Evolutionary conservation across 768 basidiomycete species (phyloP).

Genomic region (Coprinellus aureogranulatus): DNA sequence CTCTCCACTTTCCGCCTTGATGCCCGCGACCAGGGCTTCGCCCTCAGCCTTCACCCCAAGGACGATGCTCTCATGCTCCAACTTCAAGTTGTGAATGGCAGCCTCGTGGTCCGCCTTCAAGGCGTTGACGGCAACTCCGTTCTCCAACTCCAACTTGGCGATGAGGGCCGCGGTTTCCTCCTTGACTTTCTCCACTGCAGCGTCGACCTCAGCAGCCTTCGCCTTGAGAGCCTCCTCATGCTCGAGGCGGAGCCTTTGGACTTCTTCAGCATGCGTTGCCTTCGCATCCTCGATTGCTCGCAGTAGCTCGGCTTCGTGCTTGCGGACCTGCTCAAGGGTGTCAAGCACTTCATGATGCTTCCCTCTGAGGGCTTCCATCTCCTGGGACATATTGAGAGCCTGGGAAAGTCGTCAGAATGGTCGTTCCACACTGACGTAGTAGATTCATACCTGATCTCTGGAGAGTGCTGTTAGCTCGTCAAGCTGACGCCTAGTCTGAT

Average conservation of each 20-base stretch:
- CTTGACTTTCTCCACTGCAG: constrained; percentile 47
- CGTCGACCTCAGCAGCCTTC: constrained; percentile 43
- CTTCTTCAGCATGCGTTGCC: constrained; percentile 43
- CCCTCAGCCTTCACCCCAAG: constrained; percentile 37
- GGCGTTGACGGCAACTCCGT: constrained; percentile 11
- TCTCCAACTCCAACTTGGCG: neutral
- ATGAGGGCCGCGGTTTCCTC: constrained; percentile 12
- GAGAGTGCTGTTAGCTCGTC: constrained; percentile 80
- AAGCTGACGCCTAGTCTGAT: constrained; percentile 69
- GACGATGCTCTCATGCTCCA: neutral
- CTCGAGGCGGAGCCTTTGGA: constrained; percentile 49
- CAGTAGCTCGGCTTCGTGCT: constrained; percentile 56
- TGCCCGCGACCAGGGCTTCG: constrained; percentile 19
- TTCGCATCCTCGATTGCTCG: constrained; percentile 51
- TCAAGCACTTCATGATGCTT: constrained; percentile 54
- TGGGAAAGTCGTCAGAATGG: constrained; percentile 25
- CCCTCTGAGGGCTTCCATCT: constrained; percentile 70
- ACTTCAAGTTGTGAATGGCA: constrained; percentile 26
- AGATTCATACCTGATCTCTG: constrained; percentile 73
- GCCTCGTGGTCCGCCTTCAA: constrained; percentile 10
- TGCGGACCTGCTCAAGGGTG: constrained; percentile 53
- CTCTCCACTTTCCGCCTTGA: constrained; percentile 26
- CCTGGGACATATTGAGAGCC: constrained; percentile 85
- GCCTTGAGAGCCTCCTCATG: constrained; percentile 43
- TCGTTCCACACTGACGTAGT: neutral